Base-by-base conservation (phyloP, 352 stramenopile species). In the Phytopythium sindhum region DNA sequence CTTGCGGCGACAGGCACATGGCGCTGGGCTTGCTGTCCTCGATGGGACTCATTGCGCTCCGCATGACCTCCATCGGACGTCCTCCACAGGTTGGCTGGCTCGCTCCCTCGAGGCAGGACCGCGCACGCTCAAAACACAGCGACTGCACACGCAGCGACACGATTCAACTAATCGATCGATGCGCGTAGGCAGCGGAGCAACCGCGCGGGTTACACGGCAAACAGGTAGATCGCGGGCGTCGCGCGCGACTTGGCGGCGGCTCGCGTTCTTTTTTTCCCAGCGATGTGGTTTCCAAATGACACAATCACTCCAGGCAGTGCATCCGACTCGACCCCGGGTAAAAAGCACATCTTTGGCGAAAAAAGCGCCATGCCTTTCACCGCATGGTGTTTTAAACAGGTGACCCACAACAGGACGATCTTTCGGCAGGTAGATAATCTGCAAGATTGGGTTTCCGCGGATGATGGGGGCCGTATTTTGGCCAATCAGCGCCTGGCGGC, bases 1-100 rank as follows among this genome's bases (percentile, higher is more conserved):
- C 81, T 44, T 91, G 81, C 17, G 80, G 81, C 7, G 81, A 91
- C 50, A 91, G 57, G 39, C 81, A 88, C 75, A 85, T 88, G 26
- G 39, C 42, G 58, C 67, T 47, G n/a, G 67, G 28, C 72, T 88
- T 87, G 57, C 50, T 70, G 28, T 86, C 75, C 26, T 87, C 75
- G 23, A 77, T 67, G 24, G 71, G 65, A 35, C 69, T 75, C 33
- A 69, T 54, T 6, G 53, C 54, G 31, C 70, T 73, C 72, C 73
- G 73, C 41, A 67, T 64, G 19, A 68, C 51, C 63, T 50, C 24
- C 56, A 37, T 35, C 14, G 56, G 11, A 10, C 24, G n/a, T 2
- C 28, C 15, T 17, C 17, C n/a, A 39, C 37, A 9, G 33, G 24
- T 28, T 15, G 39, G 14, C 19, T 12, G 37, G 23, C 53, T 50